Evolutionary conservation across 2,329 filamentous ascomycete species (phyloP), one percentile per base, ranked within the genome.

Genomic region (Cordyceps militaris): DNA sequence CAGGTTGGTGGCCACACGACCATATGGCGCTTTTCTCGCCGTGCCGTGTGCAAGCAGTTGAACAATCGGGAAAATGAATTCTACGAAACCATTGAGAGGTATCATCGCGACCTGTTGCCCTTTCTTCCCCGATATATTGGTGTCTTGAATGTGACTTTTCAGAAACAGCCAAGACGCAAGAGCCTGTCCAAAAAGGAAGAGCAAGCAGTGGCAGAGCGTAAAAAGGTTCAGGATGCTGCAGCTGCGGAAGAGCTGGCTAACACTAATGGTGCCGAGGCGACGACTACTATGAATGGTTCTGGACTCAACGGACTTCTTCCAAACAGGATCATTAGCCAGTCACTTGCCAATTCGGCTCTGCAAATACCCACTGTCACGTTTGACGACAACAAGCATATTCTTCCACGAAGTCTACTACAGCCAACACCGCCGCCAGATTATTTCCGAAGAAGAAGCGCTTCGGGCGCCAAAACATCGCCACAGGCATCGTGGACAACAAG

Each of bases 11-110:
- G 94, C 0, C 94, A 99, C 71, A 97, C 91, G 7, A 97, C 93
- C 0, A 82, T 99, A 36, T 99, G 96, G 82, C 87, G 93, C 43
- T 97, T 99, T 69, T 97, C 94, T 19, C 86, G 91, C 63, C 84
- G 92, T 66, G 94, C 94, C 57, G 92, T 99, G 11, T 99, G 94
- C 79, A 99, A 99, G 74, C 91, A 97, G 74, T 82, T 99, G 67
- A 99, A 96, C 72, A 99, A 96, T 70, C 84, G 93, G 67, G 94
- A 99, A 70, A 99, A 99, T 72, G 91, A 96, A 73, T 99, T 99
- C 70, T 99, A 99, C 72, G 94, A 99, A 73, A 94, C 87, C 56
- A 90, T 97, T 66, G 94, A 99, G 76, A 85, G 84, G 66, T 85
- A 90, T 64, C 93, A 99, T 72, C 89, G 91, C 62, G 88, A 96